Conservation (phyloP, 2,329 filamentous ascomycete genomes). For the Colletotrichum limetticola region DNA sequence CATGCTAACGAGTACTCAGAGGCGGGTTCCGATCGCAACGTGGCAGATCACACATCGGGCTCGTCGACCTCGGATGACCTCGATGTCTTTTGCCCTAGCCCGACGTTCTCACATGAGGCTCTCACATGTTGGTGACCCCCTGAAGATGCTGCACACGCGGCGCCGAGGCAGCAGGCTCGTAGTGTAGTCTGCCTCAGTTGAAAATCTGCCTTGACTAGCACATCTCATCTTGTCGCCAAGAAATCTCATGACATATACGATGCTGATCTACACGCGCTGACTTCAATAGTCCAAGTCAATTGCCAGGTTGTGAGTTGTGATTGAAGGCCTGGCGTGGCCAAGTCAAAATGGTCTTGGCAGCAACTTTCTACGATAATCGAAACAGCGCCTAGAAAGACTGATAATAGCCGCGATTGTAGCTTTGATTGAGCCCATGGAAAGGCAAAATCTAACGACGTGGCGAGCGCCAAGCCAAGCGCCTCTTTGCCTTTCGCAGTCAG, state of each 20-base stretch:
- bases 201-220: neutral
- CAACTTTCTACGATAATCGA: slow-evolving; percentile 15
- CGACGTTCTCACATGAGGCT: no score
- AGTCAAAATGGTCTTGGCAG: slow-evolving; percentile 18
- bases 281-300: no score
- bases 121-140: neutral
- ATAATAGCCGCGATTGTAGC: neutral
- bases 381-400: neutral
- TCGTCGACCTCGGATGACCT: no score
- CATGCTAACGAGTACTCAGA: no score
- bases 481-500: neutral
- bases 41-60: no score
- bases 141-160: neutral
- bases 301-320: neutral
- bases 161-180: neutral
- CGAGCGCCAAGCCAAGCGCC: slow-evolving; percentile 4
- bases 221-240: neutral
- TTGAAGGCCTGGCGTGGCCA: neutral
- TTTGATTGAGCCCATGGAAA: neutral
- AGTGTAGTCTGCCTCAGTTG: neutral
- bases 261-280: neutral
- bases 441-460: neutral
- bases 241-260: no score
- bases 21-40: no score
- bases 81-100: no score